phyloP scores from a whole-genome alignment of 768 basidiomycete species.

The Tylopilus rubrobrunneus region DNA sequence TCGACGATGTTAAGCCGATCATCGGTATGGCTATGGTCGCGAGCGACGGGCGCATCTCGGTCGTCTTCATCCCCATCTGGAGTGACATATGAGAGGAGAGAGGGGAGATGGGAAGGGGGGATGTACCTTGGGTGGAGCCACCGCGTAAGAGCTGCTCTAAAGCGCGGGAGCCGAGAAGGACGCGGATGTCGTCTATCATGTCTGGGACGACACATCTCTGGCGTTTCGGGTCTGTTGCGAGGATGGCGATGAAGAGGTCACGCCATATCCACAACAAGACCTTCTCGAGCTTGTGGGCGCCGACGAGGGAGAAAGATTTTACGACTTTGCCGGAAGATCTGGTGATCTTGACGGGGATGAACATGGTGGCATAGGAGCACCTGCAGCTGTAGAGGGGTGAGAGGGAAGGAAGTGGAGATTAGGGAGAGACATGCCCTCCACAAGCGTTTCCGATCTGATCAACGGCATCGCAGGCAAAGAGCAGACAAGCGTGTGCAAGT shows the following conservation, averaged over 20 bases:
- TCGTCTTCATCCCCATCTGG: constrained; percentile 24
- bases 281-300: constrained; percentile 43
- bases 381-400: constrained; percentile 42
- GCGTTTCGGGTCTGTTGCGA: constrained; percentile 34
- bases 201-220: constrained; percentile 37
- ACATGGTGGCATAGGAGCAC: constrained; percentile 47
- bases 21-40: neutral
- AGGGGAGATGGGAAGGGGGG: neutral
- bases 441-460: constrained; percentile 39
- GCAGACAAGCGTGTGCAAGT: constrained; percentile 52
- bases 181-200: constrained; percentile 60
- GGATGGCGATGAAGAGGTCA: constrained; percentile 58
- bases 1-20: constrained; percentile 19
- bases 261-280: constrained; percentile 65
- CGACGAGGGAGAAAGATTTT: constrained; percentile 47
- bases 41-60: constrained; percentile 10
- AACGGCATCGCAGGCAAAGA: constrained; percentile 47
- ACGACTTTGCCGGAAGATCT: constrained; percentile 40
- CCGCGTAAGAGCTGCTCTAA: constrained; percentile 53
- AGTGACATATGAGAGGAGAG: neutral
- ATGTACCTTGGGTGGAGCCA: constrained; percentile 40
- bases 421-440: constrained; percentile 32
- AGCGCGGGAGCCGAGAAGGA: constrained; percentile 45
- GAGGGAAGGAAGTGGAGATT: constrained; percentile 6
- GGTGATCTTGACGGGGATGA: constrained; percentile 44